phyloP scores from a whole-genome alignment of 1,284 basidiomycete species.

The Leccinum variabile region DNA sequence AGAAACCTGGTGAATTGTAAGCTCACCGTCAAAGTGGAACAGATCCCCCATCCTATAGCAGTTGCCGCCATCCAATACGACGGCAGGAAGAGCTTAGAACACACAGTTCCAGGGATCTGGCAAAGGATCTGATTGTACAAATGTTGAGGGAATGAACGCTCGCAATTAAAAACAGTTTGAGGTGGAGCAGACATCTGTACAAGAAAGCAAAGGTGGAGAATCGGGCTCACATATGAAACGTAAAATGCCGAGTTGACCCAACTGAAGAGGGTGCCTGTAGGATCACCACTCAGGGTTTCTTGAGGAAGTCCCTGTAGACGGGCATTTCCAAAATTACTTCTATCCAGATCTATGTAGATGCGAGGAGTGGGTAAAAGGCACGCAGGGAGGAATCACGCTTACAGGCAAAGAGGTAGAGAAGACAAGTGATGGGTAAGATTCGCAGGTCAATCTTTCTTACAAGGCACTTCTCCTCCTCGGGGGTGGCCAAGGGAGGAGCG shows the following conservation, averaged over 20 bases:
- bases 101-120: constrained; percentile 64
- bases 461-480: constrained; percentile 54
- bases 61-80: constrained; percentile 63
- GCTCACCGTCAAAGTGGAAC: constrained; percentile 65
- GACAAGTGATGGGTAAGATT: constrained; percentile 69
- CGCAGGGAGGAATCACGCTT: constrained; percentile 26
- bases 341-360: constrained; percentile 55
- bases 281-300: constrained; percentile 65
- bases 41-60: constrained; percentile 70
- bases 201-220: background rate
- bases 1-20: background rate
- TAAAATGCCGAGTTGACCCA: constrained; percentile 77
- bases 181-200: background rate
- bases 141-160: background rate
- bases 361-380: background rate
- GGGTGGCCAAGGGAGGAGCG: constrained; percentile 20
- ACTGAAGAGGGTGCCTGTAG: constrained; percentile 61
- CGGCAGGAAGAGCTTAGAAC: constrained; percentile 67
- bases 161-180: background rate
- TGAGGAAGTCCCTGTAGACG: constrained; percentile 66
- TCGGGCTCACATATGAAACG: constrained; percentile 63
- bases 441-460: constrained; percentile 65
- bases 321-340: constrained; percentile 77
- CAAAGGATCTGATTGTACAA: constrained; percentile 54
- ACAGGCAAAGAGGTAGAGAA: constrained; percentile 78